Evolutionary conservation across 495 filamentous ascomycete genomes (phyloP).

Genomic region (Chaetomium tenue): DNA sequence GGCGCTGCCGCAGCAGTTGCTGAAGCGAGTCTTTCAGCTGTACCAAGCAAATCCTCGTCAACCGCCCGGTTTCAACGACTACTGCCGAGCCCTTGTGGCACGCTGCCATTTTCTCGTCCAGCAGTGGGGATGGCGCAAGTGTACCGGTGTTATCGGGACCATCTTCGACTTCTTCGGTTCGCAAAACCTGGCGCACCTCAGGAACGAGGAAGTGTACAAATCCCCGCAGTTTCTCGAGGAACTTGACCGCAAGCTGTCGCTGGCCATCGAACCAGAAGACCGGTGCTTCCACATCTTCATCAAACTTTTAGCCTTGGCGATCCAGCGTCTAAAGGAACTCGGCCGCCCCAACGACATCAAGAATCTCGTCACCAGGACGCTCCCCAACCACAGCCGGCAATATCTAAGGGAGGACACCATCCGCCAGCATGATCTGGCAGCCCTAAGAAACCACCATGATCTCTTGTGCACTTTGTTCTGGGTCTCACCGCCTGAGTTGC

Average conservation of each 20-base stretch:
- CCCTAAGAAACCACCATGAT: slow-evolving; percentile 90
- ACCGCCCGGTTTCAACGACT: slow-evolving; percentile 70
- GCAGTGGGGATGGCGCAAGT: slow-evolving; percentile 83
- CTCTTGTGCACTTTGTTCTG: slow-evolving; percentile 87
- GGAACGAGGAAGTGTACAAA: slow-evolving; percentile 69
- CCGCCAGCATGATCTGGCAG: slow-evolving; percentile 72
- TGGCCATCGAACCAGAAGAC: slow-evolving; percentile 66
- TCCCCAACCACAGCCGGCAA: slow-evolving; percentile 84
- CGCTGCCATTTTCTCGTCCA: slow-evolving; percentile 77
- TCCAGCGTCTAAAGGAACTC: slow-evolving; percentile 57
- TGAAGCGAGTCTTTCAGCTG: slow-evolving; percentile 63
- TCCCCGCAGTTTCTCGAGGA: slow-evolving; percentile 78
- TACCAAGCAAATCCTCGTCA: slow-evolving; percentile 59
- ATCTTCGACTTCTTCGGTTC: slow-evolving; percentile 91
- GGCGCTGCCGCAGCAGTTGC: slow-evolving; percentile 62
- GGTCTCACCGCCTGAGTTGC: slow-evolving; percentile 67
- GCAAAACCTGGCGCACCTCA: slow-evolving; percentile 68
- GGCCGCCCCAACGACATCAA: slow-evolving; percentile 70
- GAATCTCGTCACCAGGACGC: slow-evolving; percentile 71
- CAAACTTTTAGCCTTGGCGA: slow-evolving; percentile 72
- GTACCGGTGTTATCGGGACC: slow-evolving; percentile 70
- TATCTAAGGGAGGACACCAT: slow-evolving; percentile 81
- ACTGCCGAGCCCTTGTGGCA: slow-evolving; percentile 69
- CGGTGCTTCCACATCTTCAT: slow-evolving; percentile 91
- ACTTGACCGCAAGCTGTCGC: slow-evolving; percentile 59